A percentile compares a stretch with the other conserved stretches of the same genome.
Conservation (phyloP, 1,284 basidiomycete species). For the Ustilago loliicola region DNA sequence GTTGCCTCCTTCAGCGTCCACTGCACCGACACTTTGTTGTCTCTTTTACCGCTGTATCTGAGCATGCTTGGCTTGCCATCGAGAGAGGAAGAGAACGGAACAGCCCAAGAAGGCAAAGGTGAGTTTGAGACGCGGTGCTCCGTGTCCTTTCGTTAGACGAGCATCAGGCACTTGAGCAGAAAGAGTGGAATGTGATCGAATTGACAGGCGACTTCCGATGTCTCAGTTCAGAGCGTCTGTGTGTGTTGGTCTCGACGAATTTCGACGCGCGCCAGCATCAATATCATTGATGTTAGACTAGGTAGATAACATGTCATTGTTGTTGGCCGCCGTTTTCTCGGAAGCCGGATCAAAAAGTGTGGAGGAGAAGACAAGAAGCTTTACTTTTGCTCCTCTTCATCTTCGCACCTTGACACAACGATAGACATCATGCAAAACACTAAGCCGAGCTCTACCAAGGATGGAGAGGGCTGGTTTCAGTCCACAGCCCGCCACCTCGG, state of each 20-base stretch:
- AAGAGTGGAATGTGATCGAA: background rate
- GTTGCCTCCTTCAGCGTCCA: too few relatives aligned
- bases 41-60: too few relatives aligned
- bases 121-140: conserved; percentile 11
- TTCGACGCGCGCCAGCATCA: background rate
- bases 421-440: background rate
- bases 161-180: background rate
- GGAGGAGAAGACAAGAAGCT: conserved; percentile 7
- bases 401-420: background rate
- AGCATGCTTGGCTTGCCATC: too few relatives aligned
- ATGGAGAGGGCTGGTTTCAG: conserved; percentile 28
- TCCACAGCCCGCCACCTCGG: conserved; percentile 28
- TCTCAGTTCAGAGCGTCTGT: conserved; percentile 23
- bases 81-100: background rate
- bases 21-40: too few relatives aligned
- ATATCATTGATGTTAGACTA: background rate
- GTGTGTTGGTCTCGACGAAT: conserved; percentile 21
- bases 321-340: too few relatives aligned
- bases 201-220: background rate
- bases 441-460: background rate
- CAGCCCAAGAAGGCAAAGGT: background rate
- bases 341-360: conserved; percentile 16
- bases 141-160: conserved; percentile 6
- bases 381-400: background rate
- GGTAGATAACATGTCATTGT: background rate